phyloP scores from a whole-genome alignment of 225 moss, liverwort and hornwort species.

The Neckera pumila region DNA sequence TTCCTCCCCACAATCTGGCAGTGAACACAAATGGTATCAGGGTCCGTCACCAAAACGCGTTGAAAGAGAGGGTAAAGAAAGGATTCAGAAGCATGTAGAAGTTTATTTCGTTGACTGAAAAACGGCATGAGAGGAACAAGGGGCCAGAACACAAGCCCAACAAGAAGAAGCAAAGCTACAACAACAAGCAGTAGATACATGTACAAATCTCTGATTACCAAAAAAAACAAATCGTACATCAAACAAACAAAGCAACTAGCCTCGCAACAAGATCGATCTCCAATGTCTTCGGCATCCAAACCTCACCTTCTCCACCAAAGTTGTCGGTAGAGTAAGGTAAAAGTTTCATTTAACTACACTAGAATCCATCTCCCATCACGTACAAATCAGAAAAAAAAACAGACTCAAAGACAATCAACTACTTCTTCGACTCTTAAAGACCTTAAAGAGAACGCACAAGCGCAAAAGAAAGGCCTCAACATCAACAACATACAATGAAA shows the following conservation, averaged over 20 bases:
- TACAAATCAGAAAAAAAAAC: background rate
- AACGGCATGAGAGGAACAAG: background rate
- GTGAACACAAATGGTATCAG: background rate
- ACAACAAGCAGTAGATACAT: background rate
- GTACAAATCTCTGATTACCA: background rate
- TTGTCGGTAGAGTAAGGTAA: background rate
- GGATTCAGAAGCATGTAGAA: no score
- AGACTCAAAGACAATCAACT: background rate
- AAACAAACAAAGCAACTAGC: background rate
- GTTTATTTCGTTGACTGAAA: no score
- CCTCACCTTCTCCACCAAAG: background rate
- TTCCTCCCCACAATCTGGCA: background rate
- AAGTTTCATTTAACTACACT: background rate
- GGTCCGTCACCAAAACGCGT: no score
- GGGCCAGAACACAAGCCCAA: no score
- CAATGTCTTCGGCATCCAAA: background rate
- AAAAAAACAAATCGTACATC: background rate
- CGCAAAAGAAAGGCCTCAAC: background rate
- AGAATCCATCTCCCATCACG: background rate
- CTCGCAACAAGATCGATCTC: background rate
- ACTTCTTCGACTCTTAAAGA: background rate
- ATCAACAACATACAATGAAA: background rate
- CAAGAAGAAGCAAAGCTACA: background rate
- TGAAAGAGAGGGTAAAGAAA: background rate
- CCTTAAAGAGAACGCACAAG: no score